A percentile compares a stretch with the other conserved stretches of the same genome.
Evolutionary conservation across 2,329 filamentous ascomycete species (phyloP).

Genomic region (Epichloe baconii): DNA sequence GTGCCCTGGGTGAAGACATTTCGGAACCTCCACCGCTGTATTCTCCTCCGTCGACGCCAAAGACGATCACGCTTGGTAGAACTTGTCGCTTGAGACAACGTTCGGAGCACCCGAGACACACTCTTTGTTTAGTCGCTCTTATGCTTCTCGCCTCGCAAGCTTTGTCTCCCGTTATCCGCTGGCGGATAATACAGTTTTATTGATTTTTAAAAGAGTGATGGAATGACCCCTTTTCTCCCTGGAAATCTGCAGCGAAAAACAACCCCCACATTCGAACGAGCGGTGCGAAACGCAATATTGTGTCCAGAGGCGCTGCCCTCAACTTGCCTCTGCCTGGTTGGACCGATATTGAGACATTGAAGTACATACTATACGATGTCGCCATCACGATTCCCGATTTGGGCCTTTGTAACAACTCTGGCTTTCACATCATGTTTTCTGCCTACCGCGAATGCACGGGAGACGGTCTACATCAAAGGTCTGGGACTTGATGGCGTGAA

Average conservation of each 20-base stretch:
- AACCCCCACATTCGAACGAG: not conserved
- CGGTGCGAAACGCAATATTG: not conserved
- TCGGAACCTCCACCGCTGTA: not conserved
- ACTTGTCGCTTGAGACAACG: not conserved
- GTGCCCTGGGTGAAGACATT: not conserved
- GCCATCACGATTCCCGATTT: not conserved
- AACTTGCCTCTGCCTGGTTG: not conserved
- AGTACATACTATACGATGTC: not conserved
- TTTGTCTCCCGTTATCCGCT: conserved; percentile 1
- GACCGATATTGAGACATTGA: not conserved
- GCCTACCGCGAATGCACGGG: conserved; percentile 13
- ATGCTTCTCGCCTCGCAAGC: not conserved
- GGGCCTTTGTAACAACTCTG: conserved; percentile 7
- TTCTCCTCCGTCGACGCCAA: not conserved
- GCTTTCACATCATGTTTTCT: conserved; percentile 9
- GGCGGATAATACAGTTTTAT: not conserved
- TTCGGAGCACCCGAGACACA: conserved; percentile 1
- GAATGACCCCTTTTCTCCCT: not conserved
- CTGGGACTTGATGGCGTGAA: conserved; percentile 30
- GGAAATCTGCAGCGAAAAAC: not conserved
- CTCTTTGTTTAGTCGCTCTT: not conserved
- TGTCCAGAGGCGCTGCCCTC: not conserved
- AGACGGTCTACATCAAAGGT: conserved; percentile 28
- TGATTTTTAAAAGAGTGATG: not conserved
- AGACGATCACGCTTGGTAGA: not conserved